Evolutionary conservation across 768 basidiomycete species (phyloP).

Genomic region (Trametes gibbosa): DNA sequence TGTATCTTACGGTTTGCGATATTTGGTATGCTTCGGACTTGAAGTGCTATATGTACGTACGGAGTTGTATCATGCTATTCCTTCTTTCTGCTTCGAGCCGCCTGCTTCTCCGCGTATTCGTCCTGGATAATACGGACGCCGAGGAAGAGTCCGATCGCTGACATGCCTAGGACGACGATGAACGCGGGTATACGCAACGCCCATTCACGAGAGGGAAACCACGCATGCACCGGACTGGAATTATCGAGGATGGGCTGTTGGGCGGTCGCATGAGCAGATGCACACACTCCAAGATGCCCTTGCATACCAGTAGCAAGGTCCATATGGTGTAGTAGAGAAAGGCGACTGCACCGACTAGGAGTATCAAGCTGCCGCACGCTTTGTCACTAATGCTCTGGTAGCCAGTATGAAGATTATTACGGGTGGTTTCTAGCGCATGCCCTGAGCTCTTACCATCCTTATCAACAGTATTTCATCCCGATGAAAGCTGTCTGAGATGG

Average conservation of each 20-base stretch:
- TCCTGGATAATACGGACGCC: slow-evolving; percentile 9
- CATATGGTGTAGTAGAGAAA: slow-evolving; percentile 92
- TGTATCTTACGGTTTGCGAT: background rate
- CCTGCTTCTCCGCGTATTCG: background rate
- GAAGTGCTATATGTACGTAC: background rate
- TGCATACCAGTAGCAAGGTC: slow-evolving; percentile 82
- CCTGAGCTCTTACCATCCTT: background rate
- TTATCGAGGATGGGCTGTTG: slow-evolving; percentile 77
- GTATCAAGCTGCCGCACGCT: slow-evolving; percentile 73
- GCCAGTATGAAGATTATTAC: too few relatives aligned
- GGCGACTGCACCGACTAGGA: slow-evolving; percentile 69
- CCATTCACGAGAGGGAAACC: slow-evolving; percentile 92
- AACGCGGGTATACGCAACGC: slow-evolving; percentile 84
- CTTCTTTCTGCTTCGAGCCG: background rate
- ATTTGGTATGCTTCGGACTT: background rate
- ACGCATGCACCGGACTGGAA: slow-evolving; percentile 67
- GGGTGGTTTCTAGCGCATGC: background rate
- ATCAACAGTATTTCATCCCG: background rate
- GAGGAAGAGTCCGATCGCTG: slow-evolving; percentile 80
- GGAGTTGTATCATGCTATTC: background rate
- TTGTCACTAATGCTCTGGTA: slow-evolving; percentile 79
- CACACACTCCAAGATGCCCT: background rate
- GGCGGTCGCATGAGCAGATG: background rate
- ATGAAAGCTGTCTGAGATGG: background rate
- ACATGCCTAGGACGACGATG: slow-evolving; percentile 75